These are phyloP conservation scores for Sporobolomyces pararoseus DNA, from an alignment of 768 basidiomycete genomes.

Conservation along the genomic window DNA sequence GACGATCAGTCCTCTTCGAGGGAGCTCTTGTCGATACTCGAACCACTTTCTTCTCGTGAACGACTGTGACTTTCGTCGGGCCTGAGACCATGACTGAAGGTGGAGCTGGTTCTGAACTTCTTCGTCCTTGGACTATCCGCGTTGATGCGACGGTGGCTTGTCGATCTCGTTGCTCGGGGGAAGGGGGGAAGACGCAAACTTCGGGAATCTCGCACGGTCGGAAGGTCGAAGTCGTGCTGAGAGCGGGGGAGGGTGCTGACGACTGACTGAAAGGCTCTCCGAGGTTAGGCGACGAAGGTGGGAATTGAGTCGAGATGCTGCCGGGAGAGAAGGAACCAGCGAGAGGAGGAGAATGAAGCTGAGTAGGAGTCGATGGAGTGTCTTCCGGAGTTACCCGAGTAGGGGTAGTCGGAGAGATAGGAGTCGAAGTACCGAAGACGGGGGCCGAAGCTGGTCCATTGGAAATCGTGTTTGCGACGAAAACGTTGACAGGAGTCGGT, in stretches of 20 bases:
- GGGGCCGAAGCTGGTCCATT: slow-evolving; percentile 11
- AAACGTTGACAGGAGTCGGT: slow-evolving; percentile 31
- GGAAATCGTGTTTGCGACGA: slow-evolving; percentile 26
- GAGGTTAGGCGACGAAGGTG: slow-evolving; percentile 5
- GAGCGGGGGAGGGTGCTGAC: slow-evolving; percentile 6
- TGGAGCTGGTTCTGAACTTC: slow-evolving; percentile 1
- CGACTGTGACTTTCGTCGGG: slow-evolving; percentile 20
- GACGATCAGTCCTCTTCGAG: neutral
- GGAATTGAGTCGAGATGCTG: neutral
- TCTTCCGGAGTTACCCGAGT: neutral
- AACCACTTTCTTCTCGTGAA: slow-evolving; percentile 25
- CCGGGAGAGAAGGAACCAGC: slow-evolving; percentile 17
- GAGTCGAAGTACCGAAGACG: slow-evolving; percentile 12
- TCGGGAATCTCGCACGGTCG: slow-evolving; percentile 33
- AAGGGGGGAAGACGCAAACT: slow-evolving; percentile 36
- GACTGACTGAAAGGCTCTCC: slow-evolving; percentile 25
- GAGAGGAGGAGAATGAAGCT: slow-evolving; percentile 21
- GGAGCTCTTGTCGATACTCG: slow-evolving; percentile 19
- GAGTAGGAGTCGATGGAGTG: neutral
- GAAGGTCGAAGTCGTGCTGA: slow-evolving; percentile 34
- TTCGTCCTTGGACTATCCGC: neutral
- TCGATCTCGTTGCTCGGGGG: slow-evolving; percentile 21
- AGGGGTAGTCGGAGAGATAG: neutral
- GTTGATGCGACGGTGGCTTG: neutral
- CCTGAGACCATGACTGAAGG: slow-evolving; percentile 16